A percentile compares a stretch with the other conserved stretches of the same genome.
These are phyloP conservation scores for Candida sp. DNA, from an alignment of 1,139 yeast genomes.

Conservation along the genomic window DNA sequence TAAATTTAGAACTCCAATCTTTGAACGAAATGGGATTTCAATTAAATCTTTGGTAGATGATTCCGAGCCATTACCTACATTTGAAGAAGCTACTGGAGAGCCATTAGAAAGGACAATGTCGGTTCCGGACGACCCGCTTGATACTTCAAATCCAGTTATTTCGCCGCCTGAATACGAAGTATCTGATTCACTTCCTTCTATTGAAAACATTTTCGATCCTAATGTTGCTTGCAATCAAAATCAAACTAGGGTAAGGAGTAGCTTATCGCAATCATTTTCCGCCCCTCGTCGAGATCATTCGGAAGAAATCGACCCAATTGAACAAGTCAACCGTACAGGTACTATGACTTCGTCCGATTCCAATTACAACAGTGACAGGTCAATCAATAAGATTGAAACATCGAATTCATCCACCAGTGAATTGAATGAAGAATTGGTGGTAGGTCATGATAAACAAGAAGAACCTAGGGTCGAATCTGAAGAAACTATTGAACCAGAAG, in stretches of 20 bases:
- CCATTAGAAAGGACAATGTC: conserved; percentile 1
- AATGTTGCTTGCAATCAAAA: not conserved
- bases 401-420: conserved; percentile 1
- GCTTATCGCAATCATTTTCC: not conserved
- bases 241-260: not conserved
- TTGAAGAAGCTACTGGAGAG: conserved; percentile 48
- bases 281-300: not conserved
- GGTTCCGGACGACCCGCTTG: conserved; percentile 1
- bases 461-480: not conserved
- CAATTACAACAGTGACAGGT: not conserved
- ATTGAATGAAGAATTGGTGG: not conserved
- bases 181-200: not conserved
- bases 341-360: not conserved
- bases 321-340: not conserved
- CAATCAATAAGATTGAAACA: not conserved
- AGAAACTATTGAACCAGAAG: not conserved
- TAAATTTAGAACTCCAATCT: conserved; percentile 35
- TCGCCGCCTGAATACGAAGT: conserved; percentile 1
- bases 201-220: conserved; percentile 1
- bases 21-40: conserved; percentile 33
- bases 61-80: conserved; percentile 46
- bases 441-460: not conserved
- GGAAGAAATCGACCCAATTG: not conserved
- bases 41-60: conserved; percentile 26
- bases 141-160: not conserved